Evolutionary conservation across 2,329 filamentous ascomycete genomes (phyloP).

Genomic region (Pezicula radicicola): DNA sequence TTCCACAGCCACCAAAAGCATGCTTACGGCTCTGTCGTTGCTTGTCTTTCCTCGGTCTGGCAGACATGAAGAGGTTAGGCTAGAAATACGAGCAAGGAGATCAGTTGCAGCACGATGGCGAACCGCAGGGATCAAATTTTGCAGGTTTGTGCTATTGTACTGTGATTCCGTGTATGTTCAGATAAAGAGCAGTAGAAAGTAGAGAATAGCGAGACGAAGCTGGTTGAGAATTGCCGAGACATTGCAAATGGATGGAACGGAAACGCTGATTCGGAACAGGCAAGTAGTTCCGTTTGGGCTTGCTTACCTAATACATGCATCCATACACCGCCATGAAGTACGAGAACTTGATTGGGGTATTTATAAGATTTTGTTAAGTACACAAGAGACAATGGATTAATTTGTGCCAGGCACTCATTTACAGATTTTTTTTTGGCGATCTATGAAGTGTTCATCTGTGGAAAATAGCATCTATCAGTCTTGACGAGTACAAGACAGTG

Average conservation of each 20-base stretch:
- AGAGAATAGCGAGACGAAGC: neutral
- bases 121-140: neutral
- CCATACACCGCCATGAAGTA: too few species aligned
- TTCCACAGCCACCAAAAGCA: slow-evolving; percentile 30
- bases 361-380: too few species aligned
- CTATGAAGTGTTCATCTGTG: too few species aligned
- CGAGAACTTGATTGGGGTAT: too few species aligned
- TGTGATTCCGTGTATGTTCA: neutral
- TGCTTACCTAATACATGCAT: neutral
- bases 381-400: too few species aligned
- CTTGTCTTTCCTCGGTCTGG: neutral
- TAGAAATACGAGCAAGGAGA: neutral
- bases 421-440: too few species aligned
- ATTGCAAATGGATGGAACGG: neutral
- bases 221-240: neutral
- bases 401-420: too few species aligned
- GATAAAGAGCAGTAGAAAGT: neutral
- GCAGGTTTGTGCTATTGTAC: neutral
- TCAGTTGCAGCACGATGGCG: neutral
- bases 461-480: too few species aligned
- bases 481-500: too few species aligned
- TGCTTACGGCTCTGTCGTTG: slow-evolving; percentile 14
- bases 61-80: neutral
- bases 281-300: neutral
- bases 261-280: neutral